Conservation (phyloP, 768 basidiomycete genomes). For the Tulasnella sp. region DNA sequence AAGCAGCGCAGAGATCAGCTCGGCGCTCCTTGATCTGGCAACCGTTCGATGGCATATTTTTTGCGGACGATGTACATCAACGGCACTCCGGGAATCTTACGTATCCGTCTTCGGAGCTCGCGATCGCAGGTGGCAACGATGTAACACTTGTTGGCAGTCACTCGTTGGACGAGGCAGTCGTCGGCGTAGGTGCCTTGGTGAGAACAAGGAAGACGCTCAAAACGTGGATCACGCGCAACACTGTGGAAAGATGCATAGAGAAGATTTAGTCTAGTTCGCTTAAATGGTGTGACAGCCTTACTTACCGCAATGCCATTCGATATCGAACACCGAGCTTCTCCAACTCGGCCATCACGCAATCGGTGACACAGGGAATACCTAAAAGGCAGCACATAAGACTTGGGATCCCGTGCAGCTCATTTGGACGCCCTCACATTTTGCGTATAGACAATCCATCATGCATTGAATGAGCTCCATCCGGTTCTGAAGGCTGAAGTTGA, state of each 20-base stretch:
- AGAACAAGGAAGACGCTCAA: slow-evolving; percentile 85
- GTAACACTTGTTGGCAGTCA: slow-evolving; percentile 90
- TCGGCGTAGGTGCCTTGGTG: slow-evolving; percentile 98
- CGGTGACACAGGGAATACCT: slow-evolving; percentile 99
- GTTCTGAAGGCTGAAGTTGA: slow-evolving; percentile 97
- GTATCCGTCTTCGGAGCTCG: slow-evolving; percentile 81
- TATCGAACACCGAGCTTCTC: slow-evolving; percentile 96
- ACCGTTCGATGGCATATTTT: slow-evolving; percentile 86
- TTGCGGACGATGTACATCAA: slow-evolving; percentile 94
- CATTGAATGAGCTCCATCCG: slow-evolving; percentile 89
- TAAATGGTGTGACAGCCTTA: slow-evolving; percentile 6
- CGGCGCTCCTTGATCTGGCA: slow-evolving; percentile 92
- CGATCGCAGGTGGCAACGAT: slow-evolving; percentile 97
- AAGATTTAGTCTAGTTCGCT: neutral
- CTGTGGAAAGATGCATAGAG: slow-evolving; percentile 33
- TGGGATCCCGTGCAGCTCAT: neutral
- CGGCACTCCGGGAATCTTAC: slow-evolving; percentile 86
- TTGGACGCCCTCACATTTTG: slow-evolving; percentile 61
- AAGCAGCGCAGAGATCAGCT: too few relatives aligned
- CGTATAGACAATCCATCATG: slow-evolving; percentile 99
- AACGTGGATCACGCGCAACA: slow-evolving; percentile 92
- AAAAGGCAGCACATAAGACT: neutral
- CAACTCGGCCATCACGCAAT: slow-evolving; percentile 96
- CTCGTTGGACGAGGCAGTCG: slow-evolving; percentile 94
- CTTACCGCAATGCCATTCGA: slow-evolving; percentile 84